Evolutionary conservation across 2,329 filamentous ascomycete species (phyloP), one percentile per base, ranked within the genome.

Genomic region (Aulographum hederae): DNA sequence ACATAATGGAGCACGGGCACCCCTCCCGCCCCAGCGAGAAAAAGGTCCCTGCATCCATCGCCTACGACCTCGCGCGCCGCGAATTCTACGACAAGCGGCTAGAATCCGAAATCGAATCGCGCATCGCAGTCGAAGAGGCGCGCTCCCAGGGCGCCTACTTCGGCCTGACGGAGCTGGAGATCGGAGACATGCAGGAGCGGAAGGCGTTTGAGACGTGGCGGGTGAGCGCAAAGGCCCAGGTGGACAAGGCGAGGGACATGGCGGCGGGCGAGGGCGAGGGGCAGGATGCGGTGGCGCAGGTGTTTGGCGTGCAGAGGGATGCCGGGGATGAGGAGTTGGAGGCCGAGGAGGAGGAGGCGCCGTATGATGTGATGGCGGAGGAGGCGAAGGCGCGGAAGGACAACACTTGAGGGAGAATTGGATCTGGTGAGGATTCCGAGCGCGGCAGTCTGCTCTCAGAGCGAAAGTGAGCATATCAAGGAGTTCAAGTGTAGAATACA

Each of bases 61-160:
- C 89, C 19, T 98, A 98, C 60, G 86, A 95, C 54, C 60, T 63
- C 34, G 84, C 79, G 5, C 78, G 89, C 37, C 76, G 75, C 41
- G 86, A 98, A 52, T 93, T 95, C 57, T 98, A 98, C 59, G 61
- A 67, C 28, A 57, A 86, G 39, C 77, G 89, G 36, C 77, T 92
- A 43, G 63, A 72, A 37, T 74, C 91, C 44, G 84, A 94, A 41
- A 69, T 93, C 30, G 73, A 86, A 57, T 67, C 70, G 42, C 73
- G 85, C 43, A 67, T 98, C 37, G 80, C 86, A 5, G 65, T 72
- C 31, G 89, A 98, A 57, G 89, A 98, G 56, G 86, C 89, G 18
- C 63, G 73, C 39, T 69, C 78, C 44, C 76, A 78, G 4, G 89
- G 89, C 32, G 85, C 84, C 31, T 82, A 82, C 62, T 95, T 95